A percentile compares a stretch with the other conserved stretches of the same genome.
phyloP scores from a whole-genome alignment of 148 eudicot genomes.

The Camellia granthamiana region DNA sequence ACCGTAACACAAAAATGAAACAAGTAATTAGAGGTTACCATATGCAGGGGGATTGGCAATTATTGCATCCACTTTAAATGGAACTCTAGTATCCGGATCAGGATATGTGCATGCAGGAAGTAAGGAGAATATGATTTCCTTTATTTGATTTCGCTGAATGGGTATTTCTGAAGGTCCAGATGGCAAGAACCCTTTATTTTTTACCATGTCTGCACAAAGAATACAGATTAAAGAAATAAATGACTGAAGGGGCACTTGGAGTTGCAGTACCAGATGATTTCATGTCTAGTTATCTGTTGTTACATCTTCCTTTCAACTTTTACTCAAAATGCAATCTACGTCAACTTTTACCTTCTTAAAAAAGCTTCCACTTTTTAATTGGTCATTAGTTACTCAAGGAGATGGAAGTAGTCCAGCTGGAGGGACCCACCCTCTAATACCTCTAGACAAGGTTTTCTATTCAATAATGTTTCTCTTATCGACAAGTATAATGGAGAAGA shows the following conservation, averaged over 20 bases:
- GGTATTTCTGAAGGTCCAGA: constrained; percentile 83
- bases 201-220: constrained; percentile 70
- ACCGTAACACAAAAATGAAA: not conserved
- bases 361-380: not conserved
- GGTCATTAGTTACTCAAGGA: not conserved
- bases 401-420: not conserved
- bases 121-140: constrained; percentile 66
- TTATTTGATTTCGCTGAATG: constrained; percentile 63
- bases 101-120: constrained; percentile 66
- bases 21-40: constrained; percentile 42
- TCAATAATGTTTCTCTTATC: too few species aligned
- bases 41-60: constrained; percentile 92
- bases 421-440: not conserved
- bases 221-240: constrained; percentile 1
- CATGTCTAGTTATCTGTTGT: not conserved
- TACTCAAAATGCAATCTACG: not conserved
- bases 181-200: constrained; percentile 90
- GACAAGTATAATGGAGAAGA: too few species aligned
- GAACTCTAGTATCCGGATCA: constrained; percentile 50
- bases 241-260: too few species aligned
- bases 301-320: not conserved
- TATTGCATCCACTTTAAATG: constrained; percentile 73
- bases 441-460: too few species aligned
- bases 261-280: too few species aligned
- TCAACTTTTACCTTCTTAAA: not conserved